Evolutionary conservation across 1,139 yeast genomes (phyloP), one percentile per base, ranked within the genome.

Genomic region (Zygoascus meyerae): DNA sequence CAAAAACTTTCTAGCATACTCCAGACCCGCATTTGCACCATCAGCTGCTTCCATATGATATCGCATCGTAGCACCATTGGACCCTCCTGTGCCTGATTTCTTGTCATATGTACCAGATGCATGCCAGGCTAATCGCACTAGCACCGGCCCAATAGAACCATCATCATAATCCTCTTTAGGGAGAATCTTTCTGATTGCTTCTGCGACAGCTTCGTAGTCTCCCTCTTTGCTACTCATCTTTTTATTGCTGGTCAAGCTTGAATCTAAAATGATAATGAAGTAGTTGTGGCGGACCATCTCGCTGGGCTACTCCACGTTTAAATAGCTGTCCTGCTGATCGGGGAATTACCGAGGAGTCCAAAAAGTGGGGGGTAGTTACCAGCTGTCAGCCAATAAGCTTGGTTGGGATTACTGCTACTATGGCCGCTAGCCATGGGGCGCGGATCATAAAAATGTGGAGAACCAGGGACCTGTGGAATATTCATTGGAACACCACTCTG

Each of bases 131-230:
- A 82, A 68, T 46, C 86, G 70, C 17, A 81, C 75, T 10, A 81
- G 64, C 2, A 81, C 67, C 14, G 87, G 87, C 1, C 83, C 87
- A 47, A 74, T 70, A 2, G 83, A 76, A 2, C 86, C 86, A 59
- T 81, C 85, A 56, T 81, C 86, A 58, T 74, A 76, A 58, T 81
- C 94, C 49, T 83, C 81, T 34, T 85, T 87, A 52, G 81, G 77
- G 36, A 92, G 67, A 56, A 85, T 82, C 44, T 71, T 65, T 5
- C 92, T 87, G 65, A 90, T 87, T 34, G 79, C 92, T 58, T 86
- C 86, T 63, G 86, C 86, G 35, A 90, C 79, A 29, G 78, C 65
- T 60, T 84, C 92, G 67, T 84, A 89, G 53, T 85, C 70, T 34
- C 54, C 55, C 29, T 45, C 45, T 17, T 10, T 21, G 14, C 34